Base-by-base conservation (phyloP, 2,329 filamentous ascomycete genomes). In the Hypoxylon rubiginosum region DNA sequence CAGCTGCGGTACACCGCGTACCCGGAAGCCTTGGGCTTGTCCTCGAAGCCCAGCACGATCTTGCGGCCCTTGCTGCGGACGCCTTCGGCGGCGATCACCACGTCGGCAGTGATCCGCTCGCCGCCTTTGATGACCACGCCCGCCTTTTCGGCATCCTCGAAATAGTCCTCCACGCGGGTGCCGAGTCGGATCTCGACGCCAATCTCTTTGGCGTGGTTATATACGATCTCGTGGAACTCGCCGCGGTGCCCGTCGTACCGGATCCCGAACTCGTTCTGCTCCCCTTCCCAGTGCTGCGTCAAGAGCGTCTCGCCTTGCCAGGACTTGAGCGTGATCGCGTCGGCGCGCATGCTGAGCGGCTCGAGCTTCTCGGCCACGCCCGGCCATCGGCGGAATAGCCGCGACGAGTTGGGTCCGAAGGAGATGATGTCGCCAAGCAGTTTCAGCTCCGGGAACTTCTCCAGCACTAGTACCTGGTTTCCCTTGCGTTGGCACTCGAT, bases 401-500 rank as follows among this genome's bases (percentile, higher is more conserved):
- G 82, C 15, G 85, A 83, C 8, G 83, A 83, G 72, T 89, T 90
- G 15, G 85, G 83, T 1, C 84, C 86, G 71, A 88, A 88, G 45
- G 81, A 83, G 67, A 85, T 84, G 60, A 85, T 83, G 67, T 85
- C 82, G 5, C 83, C 83, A 1, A 84, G 77, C 2, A 79, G 76
- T 61, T 81, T 79, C 41, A 83, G 79, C 64, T 79, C 78, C 1
- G 80, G 74, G 60, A 84, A 80, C 24, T 82, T 84, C 62, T 86
- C 85, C 43, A 84, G 77, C 15, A 83, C 76, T 43, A 73, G 75
- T 61, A 75, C 84, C 1, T 76, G 75, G 71, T 88, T 85, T 6
- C 86, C 86, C 71, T 88, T 86, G 46, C 84, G 82, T 50, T 83
- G 80, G 72, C 85, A 87, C 73, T 89, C 86, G 64, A 89, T 88